These are phyloP conservation scores for Wallacemonas sp. DNA, from an alignment of 208 protist genomes.

Conservation along the genomic window DNA sequence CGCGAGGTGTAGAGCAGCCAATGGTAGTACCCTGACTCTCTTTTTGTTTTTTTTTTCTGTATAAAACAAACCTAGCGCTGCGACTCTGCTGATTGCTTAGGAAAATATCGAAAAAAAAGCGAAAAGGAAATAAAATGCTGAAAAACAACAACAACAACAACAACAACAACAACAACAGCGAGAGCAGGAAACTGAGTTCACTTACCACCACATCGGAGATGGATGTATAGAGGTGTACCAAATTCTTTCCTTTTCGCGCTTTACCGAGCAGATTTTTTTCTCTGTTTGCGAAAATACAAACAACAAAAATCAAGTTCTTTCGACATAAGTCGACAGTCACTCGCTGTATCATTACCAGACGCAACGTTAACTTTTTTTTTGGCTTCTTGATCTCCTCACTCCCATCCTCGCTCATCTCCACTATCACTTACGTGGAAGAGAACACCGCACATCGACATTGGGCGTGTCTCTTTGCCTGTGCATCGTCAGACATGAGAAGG, in stretches of 20 bases:
- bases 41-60: neutral
- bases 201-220: neutral
- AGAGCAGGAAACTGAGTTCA: neutral
- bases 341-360: too few relatives aligned
- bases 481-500: too few relatives aligned
- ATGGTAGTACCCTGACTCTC: neutral
- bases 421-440: too few relatives aligned
- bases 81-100: too few relatives aligned
- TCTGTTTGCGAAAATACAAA: conserved; percentile 6
- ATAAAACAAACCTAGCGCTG: neutral
- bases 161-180: neutral
- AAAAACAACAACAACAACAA: conserved; percentile 8
- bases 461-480: too few relatives aligned
- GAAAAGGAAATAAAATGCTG: conserved; percentile 12
- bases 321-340: too few relatives aligned
- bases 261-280: too few relatives aligned
- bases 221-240: neutral
- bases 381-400: too few relatives aligned
- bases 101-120: neutral
- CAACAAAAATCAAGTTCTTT: neutral
- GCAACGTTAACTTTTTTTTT: too few relatives aligned
- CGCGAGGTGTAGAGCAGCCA: neutral
- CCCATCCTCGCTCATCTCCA: too few relatives aligned
- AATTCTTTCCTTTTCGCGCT: too few relatives aligned
- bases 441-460: too few relatives aligned